A percentile compares a stretch with the other conserved stretches of the same genome.
Conservation (phyloP, 768 basidiomycete genomes). For the Pleurotus tuoliensis region DNA sequence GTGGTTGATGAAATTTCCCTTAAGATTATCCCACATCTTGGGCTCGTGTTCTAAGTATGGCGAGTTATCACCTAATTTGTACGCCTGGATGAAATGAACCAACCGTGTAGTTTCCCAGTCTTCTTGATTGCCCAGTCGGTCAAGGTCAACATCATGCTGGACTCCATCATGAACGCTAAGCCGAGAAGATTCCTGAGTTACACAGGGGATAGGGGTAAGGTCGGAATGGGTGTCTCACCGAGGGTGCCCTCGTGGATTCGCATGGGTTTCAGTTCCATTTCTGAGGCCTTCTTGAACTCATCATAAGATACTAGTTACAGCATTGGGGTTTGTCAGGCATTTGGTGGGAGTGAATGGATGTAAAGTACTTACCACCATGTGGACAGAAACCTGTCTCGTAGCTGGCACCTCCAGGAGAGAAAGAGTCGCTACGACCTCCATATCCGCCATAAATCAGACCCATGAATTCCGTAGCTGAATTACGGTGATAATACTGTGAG, state of each 20-base stretch:
- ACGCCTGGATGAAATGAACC: conserved; percentile 8
- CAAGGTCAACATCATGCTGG: conserved; percentile 57
- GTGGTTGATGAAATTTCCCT: conserved; percentile 54
- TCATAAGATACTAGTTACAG: conserved; percentile 47
- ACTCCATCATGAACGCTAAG: conserved; percentile 62
- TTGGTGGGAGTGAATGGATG: not conserved
- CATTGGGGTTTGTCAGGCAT: not conserved
- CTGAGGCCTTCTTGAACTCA: conserved; percentile 53
- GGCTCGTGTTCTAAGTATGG: conserved; percentile 49
- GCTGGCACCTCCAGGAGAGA: conserved; percentile 58
- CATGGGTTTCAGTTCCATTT: conserved; percentile 47
- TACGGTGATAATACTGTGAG: conserved; percentile 59
- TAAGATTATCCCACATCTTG: conserved; percentile 63
- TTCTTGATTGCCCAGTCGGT: conserved; percentile 63
- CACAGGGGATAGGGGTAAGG: not conserved
- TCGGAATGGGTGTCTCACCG: conserved; percentile 25
- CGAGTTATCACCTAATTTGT: not conserved
- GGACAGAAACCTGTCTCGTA: conserved; percentile 65
- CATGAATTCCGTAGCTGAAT: conserved; percentile 61
- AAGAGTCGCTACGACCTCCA: conserved; percentile 59
- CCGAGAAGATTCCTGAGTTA: not conserved
- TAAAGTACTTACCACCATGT: conserved; percentile 45
- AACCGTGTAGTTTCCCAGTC: conserved; percentile 56
- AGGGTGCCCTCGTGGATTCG: conserved; percentile 50
- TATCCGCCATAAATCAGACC: conserved; percentile 62